Evolutionary conservation across 2,329 filamentous ascomycete species (phyloP), one percentile per base, ranked within the genome.

Genomic region (Botrytis aclada): DNA sequence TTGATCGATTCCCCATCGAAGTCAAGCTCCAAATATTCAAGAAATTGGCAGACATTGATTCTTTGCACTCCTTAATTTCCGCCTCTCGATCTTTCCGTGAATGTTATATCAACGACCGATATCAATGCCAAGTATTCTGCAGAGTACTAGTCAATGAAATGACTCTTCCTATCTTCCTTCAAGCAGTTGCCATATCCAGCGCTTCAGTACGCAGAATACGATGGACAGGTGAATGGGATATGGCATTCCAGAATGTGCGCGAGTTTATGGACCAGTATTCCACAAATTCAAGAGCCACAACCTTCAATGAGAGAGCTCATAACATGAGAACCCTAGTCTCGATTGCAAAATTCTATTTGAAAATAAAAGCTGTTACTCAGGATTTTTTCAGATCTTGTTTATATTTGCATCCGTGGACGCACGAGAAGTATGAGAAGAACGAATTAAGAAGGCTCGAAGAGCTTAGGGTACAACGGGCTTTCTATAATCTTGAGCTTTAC

Each of bases 81-180:
- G 8, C 32, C 22, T 66, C 63, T 25, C 22, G 22, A 51, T 14
- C 43, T 10, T 51, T 51, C 41, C 47, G 51, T 45, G 8, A n/a
- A 32, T 51, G 32, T 34, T 66, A 39, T 12, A 29, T n/a, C 9
- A 18, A 32, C 1, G 22, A 66, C 1, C 14, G 3, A 66, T 4
- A 32, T 3, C 12, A n/a, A 61, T 37, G 20, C 22, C 20, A 61
- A 18, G 12, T 66, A 51, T 29, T 66, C 22, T 37, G 43, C 63
- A 66, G 3, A n/a, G 25, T 51, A n/a, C 43, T 66, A 12, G 63
- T 66, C 43, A 14, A 37, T 37, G 63, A 66, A 25, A 66, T 66
- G 63, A 66, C 43, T 9, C 43, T 66, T 25, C 22, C 63, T 66
- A 51, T 66, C 32, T 66, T 66, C n/a, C 32, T 66, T 66, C 63